Conservation (phyloP, 1,284 basidiomycete genomes). For the Bjerkandera adusta region DNA sequence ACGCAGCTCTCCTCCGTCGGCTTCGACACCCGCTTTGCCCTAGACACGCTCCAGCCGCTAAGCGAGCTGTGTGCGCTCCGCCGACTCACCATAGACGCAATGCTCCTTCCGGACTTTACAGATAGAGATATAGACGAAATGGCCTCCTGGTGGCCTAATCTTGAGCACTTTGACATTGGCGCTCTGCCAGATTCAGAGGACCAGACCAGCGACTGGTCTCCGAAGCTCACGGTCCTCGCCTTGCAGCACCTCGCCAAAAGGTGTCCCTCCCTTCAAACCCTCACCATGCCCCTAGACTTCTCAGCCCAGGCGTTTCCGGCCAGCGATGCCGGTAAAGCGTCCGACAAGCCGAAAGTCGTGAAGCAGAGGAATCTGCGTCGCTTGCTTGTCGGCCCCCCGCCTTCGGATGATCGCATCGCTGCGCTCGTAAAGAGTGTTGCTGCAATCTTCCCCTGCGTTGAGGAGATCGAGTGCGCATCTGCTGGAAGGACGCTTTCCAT, state of each 20-base stretch:
- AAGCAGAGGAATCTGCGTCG: constrained; percentile 15
- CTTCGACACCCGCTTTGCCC: constrained; percentile 15
- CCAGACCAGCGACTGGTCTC: constrained; percentile 25
- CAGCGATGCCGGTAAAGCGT: neutral
- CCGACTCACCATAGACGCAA: constrained; percentile 41
- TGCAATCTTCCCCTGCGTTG: constrained; percentile 18
- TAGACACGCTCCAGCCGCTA: constrained; percentile 32
- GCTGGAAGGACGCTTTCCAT: constrained; percentile 9
- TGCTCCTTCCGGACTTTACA: constrained; percentile 36
- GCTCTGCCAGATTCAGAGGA: constrained; percentile 21
- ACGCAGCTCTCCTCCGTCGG: neutral
- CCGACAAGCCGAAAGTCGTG: neutral
- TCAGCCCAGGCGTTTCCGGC: neutral
- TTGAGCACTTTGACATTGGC: constrained; percentile 45
- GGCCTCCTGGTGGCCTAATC: constrained; percentile 34
- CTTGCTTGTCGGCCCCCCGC: constrained; percentile 18
- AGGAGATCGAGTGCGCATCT: constrained; percentile 15
- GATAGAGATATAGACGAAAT: constrained; percentile 41
- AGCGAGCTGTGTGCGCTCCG: constrained; percentile 32
- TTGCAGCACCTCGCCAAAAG: constrained; percentile 35
- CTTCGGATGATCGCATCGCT: constrained; percentile 7
- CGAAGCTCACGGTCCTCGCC: constrained; percentile 35
- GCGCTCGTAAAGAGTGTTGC: constrained; percentile 18
- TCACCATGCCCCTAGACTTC: constrained; percentile 36
- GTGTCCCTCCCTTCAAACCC: constrained; percentile 34